Base-by-base conservation (phyloP, 805 yeast species). In the Lipomyces sp. region DNA sequence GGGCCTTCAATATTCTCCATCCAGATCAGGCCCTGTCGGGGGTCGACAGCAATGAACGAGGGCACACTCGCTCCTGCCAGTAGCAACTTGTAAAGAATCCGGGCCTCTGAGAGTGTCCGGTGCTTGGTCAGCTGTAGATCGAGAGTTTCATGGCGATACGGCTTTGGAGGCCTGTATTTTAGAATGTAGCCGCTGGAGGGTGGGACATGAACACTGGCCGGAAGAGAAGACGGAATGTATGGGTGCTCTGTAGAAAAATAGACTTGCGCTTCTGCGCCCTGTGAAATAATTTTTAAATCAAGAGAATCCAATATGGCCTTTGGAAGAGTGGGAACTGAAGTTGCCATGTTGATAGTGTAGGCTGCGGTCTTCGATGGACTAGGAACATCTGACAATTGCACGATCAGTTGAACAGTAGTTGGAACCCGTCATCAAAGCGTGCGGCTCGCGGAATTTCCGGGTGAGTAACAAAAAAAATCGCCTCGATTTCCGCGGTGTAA, bases 161-260 rank as follows among this genome's bases (percentile, higher is more conserved):
- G 80, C 65, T 93, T 93, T 22, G 82, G 78, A 1, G 98, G 97
- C 57, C 98, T 76, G 66, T 77, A 90, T 66, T 93, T 93, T 55
- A 88, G 74, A 33, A 91, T 55, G 22, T 55, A 52, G 13, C 59
- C 59, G 3, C 36, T 4, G 11, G 45, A 14, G 2, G 18, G 7
- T 8, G 51, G 38, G 7, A 21, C 29, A 5, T 23, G 29, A 7
- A 36, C 36, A 13, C 18, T 34, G n/a, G 43, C 4, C 22, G 43
- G 22, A 5, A 39, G 34, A 4, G 38, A 1, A 6, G 49, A n/a
- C 10, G 52, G 51, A 11, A 59, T 37, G 39, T 35, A 60, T 6
- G 63, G 63, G 32, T 58, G 61, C 18, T 22, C 33, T 2, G 19
- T 14, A 3, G 59, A 39, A 31, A 40, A 36, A 37, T 39, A 60